phyloP scores from a whole-genome alignment of 1,139 yeast species.

The Candida anutae region DNA sequence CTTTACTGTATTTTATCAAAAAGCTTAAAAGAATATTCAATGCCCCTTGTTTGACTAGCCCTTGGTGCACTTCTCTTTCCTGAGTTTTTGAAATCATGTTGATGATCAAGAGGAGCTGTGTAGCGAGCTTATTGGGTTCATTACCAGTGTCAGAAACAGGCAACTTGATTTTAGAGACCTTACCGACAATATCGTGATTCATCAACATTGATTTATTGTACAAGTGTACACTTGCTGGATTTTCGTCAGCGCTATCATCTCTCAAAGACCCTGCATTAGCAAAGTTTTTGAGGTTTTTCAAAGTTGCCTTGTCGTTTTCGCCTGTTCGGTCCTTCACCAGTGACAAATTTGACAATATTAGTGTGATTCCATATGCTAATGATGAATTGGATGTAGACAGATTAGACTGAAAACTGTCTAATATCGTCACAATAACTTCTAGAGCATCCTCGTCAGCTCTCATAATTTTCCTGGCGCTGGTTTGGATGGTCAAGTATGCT shows the following conservation, averaged over 20 bases:
- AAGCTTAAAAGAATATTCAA: slow-evolving; percentile 30
- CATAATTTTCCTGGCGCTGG: slow-evolving; percentile 20
- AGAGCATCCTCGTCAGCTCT: slow-evolving; percentile 27
- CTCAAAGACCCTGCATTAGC: slow-evolving; percentile 16
- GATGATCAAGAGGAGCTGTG: slow-evolving; percentile 17
- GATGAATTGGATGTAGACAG: not conserved
- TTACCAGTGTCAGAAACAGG: slow-evolving; percentile 4
- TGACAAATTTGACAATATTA: slow-evolving; percentile 31
- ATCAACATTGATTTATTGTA: slow-evolving; percentile 24
- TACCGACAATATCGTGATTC: slow-evolving; percentile 18
- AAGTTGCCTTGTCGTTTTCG: slow-evolving; percentile 12
- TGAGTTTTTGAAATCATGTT: slow-evolving; percentile 20
- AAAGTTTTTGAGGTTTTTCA: slow-evolving; percentile 26
- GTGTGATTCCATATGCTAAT: slow-evolving; percentile 28
- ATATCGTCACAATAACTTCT: slow-evolving; percentile 11
- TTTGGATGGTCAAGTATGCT: slow-evolving; percentile 38
- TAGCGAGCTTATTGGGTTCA: slow-evolving; percentile 9
- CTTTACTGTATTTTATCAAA: slow-evolving; percentile 25
- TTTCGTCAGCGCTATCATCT: slow-evolving; percentile 11
- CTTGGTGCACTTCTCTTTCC: slow-evolving; percentile 19
- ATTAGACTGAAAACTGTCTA: too few relatives aligned
- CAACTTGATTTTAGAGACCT: slow-evolving; percentile 19
- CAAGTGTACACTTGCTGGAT: slow-evolving; percentile 16
- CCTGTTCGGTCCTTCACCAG: slow-evolving; percentile 15
- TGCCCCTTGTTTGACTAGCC: slow-evolving; percentile 41